Evolutionary conservation across 805 yeast species (phyloP).

Genomic region (Sugiyamaella marilandica): DNA sequence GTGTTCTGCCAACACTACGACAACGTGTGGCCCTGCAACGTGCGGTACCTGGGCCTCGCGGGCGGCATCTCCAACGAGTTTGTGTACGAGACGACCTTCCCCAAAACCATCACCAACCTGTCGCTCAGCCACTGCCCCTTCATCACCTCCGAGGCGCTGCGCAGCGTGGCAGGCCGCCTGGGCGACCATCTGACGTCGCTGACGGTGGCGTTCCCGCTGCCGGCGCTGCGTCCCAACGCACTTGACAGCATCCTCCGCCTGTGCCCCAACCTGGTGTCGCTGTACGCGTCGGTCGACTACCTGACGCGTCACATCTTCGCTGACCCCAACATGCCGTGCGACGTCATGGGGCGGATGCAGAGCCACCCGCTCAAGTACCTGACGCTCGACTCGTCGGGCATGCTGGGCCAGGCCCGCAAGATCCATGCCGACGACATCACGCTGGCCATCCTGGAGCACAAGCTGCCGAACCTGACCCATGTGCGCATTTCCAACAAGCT

Average conservation of each 20-base stretch:
- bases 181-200: constrained; percentile 64
- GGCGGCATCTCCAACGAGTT: constrained; percentile 89
- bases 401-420: constrained; percentile 72
- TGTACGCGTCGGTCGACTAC: constrained; percentile 79
- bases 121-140: constrained; percentile 87
- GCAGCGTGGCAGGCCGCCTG: constrained; percentile 52
- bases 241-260: constrained; percentile 67
- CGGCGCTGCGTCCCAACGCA: constrained; percentile 61
- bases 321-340: constrained; percentile 28
- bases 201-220: constrained; percentile 84
- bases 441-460: constrained; percentile 71
- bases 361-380: constrained; percentile 53
- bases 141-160: constrained; percentile 60
- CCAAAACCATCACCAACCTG: constrained; percentile 60
- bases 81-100: constrained; percentile 64
- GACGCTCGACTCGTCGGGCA: constrained; percentile 78
- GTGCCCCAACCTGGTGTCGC: constrained; percentile 65
- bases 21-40: constrained; percentile 72
- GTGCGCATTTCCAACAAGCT: constrained; percentile 67
- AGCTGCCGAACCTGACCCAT: constrained; percentile 62
- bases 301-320: constrained; percentile 42
- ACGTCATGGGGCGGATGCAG: constrained; percentile 33
- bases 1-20: constrained; percentile 53
- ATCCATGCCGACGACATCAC: constrained; percentile 86
- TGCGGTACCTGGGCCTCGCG: constrained; percentile 67